Base-by-base conservation (phyloP, 371 early-diverging fungal species). In the Phascolomyces articulosus region DNA sequence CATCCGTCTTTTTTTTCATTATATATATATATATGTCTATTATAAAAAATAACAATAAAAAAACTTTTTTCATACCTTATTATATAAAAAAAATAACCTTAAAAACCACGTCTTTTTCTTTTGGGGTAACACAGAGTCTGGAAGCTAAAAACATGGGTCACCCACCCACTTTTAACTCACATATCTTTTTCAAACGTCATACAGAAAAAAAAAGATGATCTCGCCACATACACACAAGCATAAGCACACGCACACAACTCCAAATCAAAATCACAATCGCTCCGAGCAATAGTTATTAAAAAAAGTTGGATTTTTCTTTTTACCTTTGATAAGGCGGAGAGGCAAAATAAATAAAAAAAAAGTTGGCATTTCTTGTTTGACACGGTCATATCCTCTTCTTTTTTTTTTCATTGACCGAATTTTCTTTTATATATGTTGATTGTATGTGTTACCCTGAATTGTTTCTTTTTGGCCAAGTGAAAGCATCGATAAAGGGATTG, bases 281-380 rank as follows among this genome's bases (percentile, higher is more conserved):
- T n/a, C n/a, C n/a, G n/a, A n/a, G n/a, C n/a, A n/a, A n/a, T n/a
- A n/a, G n/a, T n/a, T n/a, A n/a, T n/a, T n/a, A n/a, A n/a, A n/a
- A n/a, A n/a, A n/a, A n/a, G n/a, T n/a, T n/a, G n/a, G n/a, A n/a
- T n/a, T n/a, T n/a, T n/a, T n/a, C n/a, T n/a, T n/a, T n/a, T n/a
- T n/a, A n/a, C n/a, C n/a, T n/a, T n/a, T n/a, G n/a, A n/a, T n/a
- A n/a, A n/a, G n/a, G n/a, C 44, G 44, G 44, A 44, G 44, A 44
- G 44, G 6, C n/a, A 44, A 44, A 44, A 44, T n/a, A 44, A 4
- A n/a, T n/a, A n/a, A 8, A n/a, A n/a, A 3, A 16, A 21, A 41
- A n/a, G 6, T 59, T 53, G 54, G 31, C n/a, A n/a, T 57, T 38
- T 38, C 1, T 41, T 59, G 0, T 59, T 59, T 28, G 56, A 55